Conservation (phyloP, 305 asterid genomes). For the Fraxinus baroniana region DNA sequence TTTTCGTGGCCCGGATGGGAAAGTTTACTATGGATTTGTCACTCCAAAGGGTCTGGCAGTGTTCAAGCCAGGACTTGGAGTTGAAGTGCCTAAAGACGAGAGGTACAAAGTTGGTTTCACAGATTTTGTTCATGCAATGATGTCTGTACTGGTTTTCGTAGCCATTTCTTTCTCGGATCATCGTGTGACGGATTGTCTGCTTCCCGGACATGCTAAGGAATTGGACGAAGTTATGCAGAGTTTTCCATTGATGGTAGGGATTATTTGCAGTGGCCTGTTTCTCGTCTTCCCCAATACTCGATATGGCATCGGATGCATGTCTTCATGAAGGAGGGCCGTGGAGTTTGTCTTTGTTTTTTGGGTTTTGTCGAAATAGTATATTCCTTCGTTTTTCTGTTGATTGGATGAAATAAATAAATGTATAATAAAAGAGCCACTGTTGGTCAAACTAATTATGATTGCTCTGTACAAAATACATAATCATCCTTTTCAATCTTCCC, state of each 20-base stretch:
- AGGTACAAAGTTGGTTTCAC: slow-evolving; percentile 57
- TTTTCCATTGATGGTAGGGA: slow-evolving; percentile 88
- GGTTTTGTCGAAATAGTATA: neutral
- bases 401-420: neutral
- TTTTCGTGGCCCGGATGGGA: slow-evolving; percentile 80
- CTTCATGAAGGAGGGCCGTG: slow-evolving; percentile 33
- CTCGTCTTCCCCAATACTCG: slow-evolving; percentile 87
- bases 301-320: slow-evolving; percentile 77
- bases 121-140: slow-evolving; percentile 78
- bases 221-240: slow-evolving; percentile 87
- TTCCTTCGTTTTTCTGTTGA: neutral
- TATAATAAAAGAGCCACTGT: neutral
- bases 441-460: neutral
- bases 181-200: slow-evolving; percentile 71
- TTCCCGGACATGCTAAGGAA: slow-evolving; percentile 68
- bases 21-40: slow-evolving; percentile 79
- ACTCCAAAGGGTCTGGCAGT: slow-evolving; percentile 72
- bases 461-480: neutral
- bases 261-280: slow-evolving; percentile 77
- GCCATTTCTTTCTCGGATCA: slow-evolving; percentile 86
- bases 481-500: neutral
- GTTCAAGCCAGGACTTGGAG: slow-evolving; percentile 69
- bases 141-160: slow-evolving; percentile 76
- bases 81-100: slow-evolving; percentile 70
- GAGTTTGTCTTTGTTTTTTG: neutral